Evolutionary conservation across 768 basidiomycete species (phyloP).

Genomic region (Boletellus emodensis): DNA sequence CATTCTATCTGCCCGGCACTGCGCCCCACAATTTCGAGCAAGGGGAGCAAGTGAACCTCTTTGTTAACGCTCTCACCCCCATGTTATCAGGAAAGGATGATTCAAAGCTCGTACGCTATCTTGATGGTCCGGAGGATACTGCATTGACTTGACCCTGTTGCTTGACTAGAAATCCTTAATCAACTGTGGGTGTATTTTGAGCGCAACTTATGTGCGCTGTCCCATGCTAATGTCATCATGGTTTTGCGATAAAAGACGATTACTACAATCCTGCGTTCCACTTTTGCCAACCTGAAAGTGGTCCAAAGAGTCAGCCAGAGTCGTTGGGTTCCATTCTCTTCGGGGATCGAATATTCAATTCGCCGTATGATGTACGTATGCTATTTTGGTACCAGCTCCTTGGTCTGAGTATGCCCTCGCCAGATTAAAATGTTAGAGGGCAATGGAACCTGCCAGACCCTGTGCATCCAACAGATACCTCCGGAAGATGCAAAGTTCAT

Average conservation of each 20-base stretch:
- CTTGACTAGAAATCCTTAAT: constrained; percentile 77
- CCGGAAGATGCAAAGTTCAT: constrained; percentile 81
- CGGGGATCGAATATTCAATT: constrained; percentile 91
- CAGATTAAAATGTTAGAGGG: constrained; percentile 82
- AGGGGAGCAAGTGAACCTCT: constrained; percentile 73
- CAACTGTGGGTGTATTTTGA: constrained; percentile 52
- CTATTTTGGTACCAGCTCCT: background rate
- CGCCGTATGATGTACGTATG: constrained; percentile 75
- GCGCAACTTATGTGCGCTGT: background rate
- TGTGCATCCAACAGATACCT: constrained; percentile 63
- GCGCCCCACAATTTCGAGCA: constrained; percentile 78
- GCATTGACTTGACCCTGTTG: constrained; percentile 2
- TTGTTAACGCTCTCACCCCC: constrained; percentile 88
- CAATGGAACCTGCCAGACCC: constrained; percentile 67
- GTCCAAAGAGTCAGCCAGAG: constrained; percentile 73
- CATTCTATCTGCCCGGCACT: constrained; percentile 91
- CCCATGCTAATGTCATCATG: constrained; percentile 3
- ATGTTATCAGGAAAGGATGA: constrained; percentile 67
- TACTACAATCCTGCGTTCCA: constrained; percentile 86
- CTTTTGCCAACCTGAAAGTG: constrained; percentile 80
- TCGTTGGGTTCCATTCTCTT: constrained; percentile 92
- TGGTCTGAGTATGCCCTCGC: constrained; percentile 6
- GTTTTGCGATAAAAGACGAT: constrained; percentile 55
- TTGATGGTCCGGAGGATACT: background rate
- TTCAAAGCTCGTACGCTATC: constrained; percentile 63